Conservation (phyloP, 208 protist species). For the Endotrypanum monterogeii region DNA sequence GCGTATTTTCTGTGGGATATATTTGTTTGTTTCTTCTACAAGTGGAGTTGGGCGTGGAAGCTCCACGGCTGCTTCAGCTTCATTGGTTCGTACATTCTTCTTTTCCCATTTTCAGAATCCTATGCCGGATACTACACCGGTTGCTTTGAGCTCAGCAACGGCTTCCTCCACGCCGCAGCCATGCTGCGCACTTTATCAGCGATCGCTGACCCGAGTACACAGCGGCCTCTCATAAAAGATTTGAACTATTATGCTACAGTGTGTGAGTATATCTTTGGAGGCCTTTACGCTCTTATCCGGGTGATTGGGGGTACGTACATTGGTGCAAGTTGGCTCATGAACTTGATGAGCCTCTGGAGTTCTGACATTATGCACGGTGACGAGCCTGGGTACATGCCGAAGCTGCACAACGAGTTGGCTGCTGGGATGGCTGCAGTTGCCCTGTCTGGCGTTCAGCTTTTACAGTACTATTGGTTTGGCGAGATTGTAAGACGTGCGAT, state of each 20-base stretch:
- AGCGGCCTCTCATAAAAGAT: conserved; percentile 24
- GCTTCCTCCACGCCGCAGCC: conserved; percentile 62
- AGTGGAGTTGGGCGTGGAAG: conserved; percentile 75
- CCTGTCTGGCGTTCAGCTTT: conserved; percentile 50
- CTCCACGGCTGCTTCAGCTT: conserved; percentile 75
- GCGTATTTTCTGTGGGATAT: conserved; percentile 88
- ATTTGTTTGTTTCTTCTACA: conserved; percentile 72
- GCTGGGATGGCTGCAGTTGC: conserved; percentile 51
- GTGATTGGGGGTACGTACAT: conserved; percentile 68
- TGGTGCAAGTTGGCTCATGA: conserved; percentile 46
- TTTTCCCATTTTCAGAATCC: conserved; percentile 77
- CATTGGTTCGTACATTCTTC: conserved; percentile 63
- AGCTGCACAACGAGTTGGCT: conserved; percentile 63
- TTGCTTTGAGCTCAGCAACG: conserved; percentile 84
- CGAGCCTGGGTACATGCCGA: conserved; percentile 31
- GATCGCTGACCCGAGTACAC: conserved; percentile 16
- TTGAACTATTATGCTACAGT: conserved; percentile 23
- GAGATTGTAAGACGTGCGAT: conserved; percentile 62
- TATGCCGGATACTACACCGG: conserved; percentile 83
- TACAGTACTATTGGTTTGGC: conserved; percentile 87
- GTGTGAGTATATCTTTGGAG: conserved; percentile 63
- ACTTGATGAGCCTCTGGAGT: conserved; percentile 29
- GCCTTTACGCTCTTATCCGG: conserved; percentile 69
- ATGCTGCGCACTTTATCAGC: conserved; percentile 48
- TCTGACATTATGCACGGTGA: conserved; percentile 30